phyloP scores from a whole-genome alignment of 805 yeast species.

The Saccharomycopsis fibuligera region DNA sequence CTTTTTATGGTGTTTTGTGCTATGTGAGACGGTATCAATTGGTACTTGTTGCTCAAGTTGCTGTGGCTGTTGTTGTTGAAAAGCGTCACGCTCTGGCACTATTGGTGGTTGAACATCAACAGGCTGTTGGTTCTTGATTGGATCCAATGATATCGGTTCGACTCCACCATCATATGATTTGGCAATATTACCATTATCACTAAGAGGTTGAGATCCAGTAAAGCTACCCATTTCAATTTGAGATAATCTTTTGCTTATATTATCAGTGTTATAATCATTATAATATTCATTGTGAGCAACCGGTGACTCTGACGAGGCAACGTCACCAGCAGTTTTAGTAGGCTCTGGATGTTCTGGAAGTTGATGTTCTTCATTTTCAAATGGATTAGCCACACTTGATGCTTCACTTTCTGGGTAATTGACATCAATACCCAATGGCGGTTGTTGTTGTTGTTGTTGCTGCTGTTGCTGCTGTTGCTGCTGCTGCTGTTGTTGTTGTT shows the following conservation, averaged over 20 bases:
- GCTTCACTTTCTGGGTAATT: background rate
- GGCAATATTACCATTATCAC: background rate
- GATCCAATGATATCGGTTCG: slow-evolving; percentile 14
- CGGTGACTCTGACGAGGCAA: background rate
- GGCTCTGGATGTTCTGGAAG: background rate
- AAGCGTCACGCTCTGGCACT: too few species aligned
- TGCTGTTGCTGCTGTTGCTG: background rate
- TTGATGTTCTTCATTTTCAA: background rate
- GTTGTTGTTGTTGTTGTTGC: background rate
- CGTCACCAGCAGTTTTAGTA: background rate
- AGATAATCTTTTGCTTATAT: slow-evolving; percentile 13
- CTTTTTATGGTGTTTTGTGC: slow-evolving; percentile 7
- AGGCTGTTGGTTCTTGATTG: slow-evolving; percentile 2
- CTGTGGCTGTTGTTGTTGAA: slow-evolving; percentile 6
- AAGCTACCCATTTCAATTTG: slow-evolving; percentile 2
- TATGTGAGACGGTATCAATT: too few species aligned
- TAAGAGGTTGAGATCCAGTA: background rate
- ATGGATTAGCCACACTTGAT: background rate
- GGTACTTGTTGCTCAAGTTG: background rate
- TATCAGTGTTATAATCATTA: slow-evolving; percentile 13
- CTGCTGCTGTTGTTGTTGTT: slow-evolving; percentile 1
- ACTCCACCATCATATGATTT: background rate
- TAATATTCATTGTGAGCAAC: slow-evolving; percentile 2
- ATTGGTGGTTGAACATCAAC: too few species aligned
- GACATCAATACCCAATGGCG: background rate